Conservation (phyloP, 75 land plant species). For the Pinus taeda region DNA sequence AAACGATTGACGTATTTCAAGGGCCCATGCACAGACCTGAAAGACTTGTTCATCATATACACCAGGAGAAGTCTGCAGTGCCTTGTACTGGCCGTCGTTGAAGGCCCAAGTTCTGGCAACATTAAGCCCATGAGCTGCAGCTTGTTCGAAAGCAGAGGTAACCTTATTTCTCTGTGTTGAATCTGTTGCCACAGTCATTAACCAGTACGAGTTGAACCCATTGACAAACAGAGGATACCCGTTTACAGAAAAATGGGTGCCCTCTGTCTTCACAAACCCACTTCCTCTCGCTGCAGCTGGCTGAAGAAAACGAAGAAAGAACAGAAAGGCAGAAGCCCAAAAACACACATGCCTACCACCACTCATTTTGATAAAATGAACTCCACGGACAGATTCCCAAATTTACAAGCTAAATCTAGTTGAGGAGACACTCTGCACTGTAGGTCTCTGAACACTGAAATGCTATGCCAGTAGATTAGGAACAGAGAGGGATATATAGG, state of each 20-base stretch:
- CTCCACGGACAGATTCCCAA: neutral
- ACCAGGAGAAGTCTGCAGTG: constrained; percentile 16
- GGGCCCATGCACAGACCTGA: neutral
- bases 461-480: no score
- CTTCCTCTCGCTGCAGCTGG: constrained; percentile 10
- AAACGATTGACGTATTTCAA: constrained; percentile 12
- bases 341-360: neutral
- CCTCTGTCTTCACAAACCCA: constrained; percentile 44
- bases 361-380: neutral
- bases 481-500: neutral
- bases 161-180: constrained; percentile 18
- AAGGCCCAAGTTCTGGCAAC: constrained; percentile 34
- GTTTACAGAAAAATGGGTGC: constrained; percentile 47
- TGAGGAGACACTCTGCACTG: neutral
- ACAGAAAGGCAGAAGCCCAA: neutral
- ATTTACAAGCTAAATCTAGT: no score
- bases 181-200: constrained; percentile 57
- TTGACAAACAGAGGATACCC: constrained; percentile 61
- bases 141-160: neutral
- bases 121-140: constrained; percentile 36
- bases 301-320: neutral
- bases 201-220: constrained; percentile 83
- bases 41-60: constrained; percentile 14
- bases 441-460: neutral
- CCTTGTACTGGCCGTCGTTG: constrained; percentile 27